Evolutionary conservation across 768 basidiomycete species (phyloP).

Genomic region (Lactifluus piperatus): DNA sequence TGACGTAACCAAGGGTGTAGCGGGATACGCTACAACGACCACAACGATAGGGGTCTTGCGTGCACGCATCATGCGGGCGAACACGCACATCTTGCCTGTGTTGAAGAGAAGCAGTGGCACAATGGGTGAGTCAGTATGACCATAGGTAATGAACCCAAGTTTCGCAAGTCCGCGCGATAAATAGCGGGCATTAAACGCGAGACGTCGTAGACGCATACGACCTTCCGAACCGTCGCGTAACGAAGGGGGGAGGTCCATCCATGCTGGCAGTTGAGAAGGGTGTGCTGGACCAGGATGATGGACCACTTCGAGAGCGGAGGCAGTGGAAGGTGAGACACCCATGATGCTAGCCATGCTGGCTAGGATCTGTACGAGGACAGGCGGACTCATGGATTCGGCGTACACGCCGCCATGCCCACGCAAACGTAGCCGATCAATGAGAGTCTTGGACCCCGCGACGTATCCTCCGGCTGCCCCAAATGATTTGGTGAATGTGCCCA

Average conservation of each 20-base stretch:
- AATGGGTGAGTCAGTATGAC: slow-evolving; percentile 84
- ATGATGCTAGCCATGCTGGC: slow-evolving; percentile 96
- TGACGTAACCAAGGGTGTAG: slow-evolving; percentile 80
- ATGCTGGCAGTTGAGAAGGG: slow-evolving; percentile 54
- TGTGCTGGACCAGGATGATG: slow-evolving; percentile 67
- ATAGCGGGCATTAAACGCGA: slow-evolving; percentile 95
- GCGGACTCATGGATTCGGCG: slow-evolving; percentile 84
- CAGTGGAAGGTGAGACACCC: slow-evolving; percentile 49
- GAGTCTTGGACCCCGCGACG: slow-evolving; percentile 71
- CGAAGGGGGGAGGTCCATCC: slow-evolving; percentile 65
- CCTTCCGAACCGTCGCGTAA: slow-evolving; percentile 85
- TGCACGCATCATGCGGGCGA: slow-evolving; percentile 79
- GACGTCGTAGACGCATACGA: slow-evolving; percentile 64
- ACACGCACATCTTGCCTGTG: slow-evolving; percentile 88
- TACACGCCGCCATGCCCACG: slow-evolving; percentile 77
- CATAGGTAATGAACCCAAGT: slow-evolving; percentile 96
- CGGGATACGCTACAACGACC: slow-evolving; percentile 86
- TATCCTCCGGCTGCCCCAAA: slow-evolving; percentile 95
- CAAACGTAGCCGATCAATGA: slow-evolving; percentile 77
- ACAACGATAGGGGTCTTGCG: slow-evolving; percentile 74
- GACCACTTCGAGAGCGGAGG: slow-evolving; percentile 25
- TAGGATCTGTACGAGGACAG: slow-evolving; percentile 84
- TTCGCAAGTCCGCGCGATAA: slow-evolving; percentile 78
- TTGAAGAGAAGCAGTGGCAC: slow-evolving; percentile 89
- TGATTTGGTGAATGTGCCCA: slow-evolving; percentile 98